Conservation (phyloP, 2,329 filamentous ascomycete genomes). For the Aspergillus hortae region DNA sequence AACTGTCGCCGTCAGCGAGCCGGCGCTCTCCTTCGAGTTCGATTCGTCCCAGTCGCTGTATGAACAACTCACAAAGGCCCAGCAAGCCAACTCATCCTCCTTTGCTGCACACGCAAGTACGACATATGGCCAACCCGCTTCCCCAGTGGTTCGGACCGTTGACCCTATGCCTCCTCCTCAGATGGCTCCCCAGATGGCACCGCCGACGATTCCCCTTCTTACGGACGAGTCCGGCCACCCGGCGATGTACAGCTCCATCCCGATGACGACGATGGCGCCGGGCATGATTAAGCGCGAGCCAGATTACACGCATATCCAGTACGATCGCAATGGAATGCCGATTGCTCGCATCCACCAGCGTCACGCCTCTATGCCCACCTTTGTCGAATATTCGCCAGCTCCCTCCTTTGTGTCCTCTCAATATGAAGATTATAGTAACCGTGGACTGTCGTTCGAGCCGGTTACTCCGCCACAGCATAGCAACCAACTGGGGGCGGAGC, state of each 20-base stretch:
- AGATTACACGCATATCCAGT: constrained; percentile 77
- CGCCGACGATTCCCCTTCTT: constrained; percentile 55
- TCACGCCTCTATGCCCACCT: constrained; percentile 97
- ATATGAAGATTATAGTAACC: constrained; percentile 96
- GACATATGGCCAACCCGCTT: constrained; percentile 67
- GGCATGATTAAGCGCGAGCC: constrained; percentile 82
- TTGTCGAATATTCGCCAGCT: constrained; percentile 96
- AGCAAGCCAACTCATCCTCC: constrained; percentile 96
- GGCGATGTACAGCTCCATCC: constrained; percentile 69
- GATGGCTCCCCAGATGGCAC: constrained; percentile 79
- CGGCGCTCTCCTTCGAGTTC: constrained; percentile 96
- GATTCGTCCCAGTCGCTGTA: constrained; percentile 98
- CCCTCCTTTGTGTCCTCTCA: constrained; percentile 98
- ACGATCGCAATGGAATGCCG: constrained; percentile 87
- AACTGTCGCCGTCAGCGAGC: constrained; percentile 93
- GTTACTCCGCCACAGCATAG: constrained; percentile 93
- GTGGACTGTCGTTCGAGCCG: constrained; percentile 93
- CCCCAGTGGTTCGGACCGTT: constrained; percentile 83
- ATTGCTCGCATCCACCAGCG: constrained; percentile 81
- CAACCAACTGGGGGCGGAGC: constrained; percentile 75
- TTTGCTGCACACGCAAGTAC: constrained; percentile 77
- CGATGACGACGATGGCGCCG: constrained; percentile 63
- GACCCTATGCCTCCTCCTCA: constrained; percentile 87
- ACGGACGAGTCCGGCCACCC: constrained; percentile 63
- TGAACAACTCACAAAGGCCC: constrained; percentile 98